These are phyloP conservation scores for Orbilia oligospora DNA, from an alignment of 2,329 filamentous ascomycete genomes.

Conservation along the genomic window DNA sequence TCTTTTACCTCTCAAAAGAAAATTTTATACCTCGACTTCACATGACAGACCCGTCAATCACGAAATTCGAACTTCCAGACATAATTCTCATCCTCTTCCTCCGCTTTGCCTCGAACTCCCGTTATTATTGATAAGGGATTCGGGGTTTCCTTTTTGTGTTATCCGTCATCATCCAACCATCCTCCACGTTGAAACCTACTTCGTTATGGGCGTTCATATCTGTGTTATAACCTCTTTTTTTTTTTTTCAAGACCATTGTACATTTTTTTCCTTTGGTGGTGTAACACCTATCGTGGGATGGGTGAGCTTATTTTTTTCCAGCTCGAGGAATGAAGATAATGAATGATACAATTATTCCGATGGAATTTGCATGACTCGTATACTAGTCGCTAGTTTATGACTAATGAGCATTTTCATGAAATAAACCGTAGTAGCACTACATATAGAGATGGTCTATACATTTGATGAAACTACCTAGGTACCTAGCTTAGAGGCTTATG, in stretches of 20 bases:
- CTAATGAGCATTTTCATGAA: neutral
- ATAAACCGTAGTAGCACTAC: neutral
- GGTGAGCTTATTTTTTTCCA: slow-evolving; percentile 57
- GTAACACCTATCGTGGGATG: slow-evolving; percentile 46
- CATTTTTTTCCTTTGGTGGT: slow-evolving; percentile 52
- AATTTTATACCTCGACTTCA: slow-evolving; percentile 40
- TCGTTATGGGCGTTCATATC: slow-evolving; percentile 61
- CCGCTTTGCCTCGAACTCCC: slow-evolving; percentile 12
- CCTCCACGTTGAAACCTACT: slow-evolving; percentile 47
- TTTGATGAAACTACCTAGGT: too few species aligned
- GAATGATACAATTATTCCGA: slow-evolving; percentile 60
- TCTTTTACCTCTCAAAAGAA: slow-evolving; percentile 23
- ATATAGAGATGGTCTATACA: neutral
- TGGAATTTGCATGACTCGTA: slow-evolving; percentile 29
- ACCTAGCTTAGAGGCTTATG: too few species aligned
- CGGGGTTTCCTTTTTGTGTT: slow-evolving; percentile 19
- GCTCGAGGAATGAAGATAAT: slow-evolving; percentile 59
- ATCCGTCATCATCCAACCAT: slow-evolving; percentile 26
- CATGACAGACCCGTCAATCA: slow-evolving; percentile 22
- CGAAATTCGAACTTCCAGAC: slow-evolving; percentile 22
- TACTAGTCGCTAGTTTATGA: too few species aligned
- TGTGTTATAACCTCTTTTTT: slow-evolving; percentile 58
- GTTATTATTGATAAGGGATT: slow-evolving; percentile 21
- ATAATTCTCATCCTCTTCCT: slow-evolving; percentile 35
- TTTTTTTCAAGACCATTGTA: slow-evolving; percentile 58